Base-by-base conservation (phyloP, 2,329 filamentous ascomycete species). In the Botrytis cinerea region DNA sequence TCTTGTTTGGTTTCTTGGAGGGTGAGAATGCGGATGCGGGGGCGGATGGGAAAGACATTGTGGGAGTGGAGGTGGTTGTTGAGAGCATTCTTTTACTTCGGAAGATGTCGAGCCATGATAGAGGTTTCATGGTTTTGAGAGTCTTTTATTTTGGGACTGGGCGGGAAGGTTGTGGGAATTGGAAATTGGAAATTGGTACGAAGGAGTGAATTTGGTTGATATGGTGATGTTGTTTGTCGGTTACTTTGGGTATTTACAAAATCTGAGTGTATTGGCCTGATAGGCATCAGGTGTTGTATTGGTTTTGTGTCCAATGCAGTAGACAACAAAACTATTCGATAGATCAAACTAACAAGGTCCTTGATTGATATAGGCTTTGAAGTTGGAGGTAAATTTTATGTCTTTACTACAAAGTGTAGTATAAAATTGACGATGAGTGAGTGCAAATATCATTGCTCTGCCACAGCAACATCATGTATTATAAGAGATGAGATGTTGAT, bases 31-130 rank as follows among this genome's bases (percentile, higher is more conserved):
- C 48, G 48, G 54, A n/a, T n/a, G 48, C 48, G 48, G 6, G 48
- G 43, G 18, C 66, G 7, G 66, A 25, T 57, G 66, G 48, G 48
- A 57, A 69, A 32, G 48, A 69, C 66, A 69, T 69, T 12, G 25
- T 69, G 4, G 35, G 35, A 20, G 18, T 59, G 10, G 66, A 57
- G 8, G 18, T 25, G 2, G 28, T 48, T 66, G 28, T 66, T 48
- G 43, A 25, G 20, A 57, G 51, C 45, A 14, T 2, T 43, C 25
- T 66, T 14, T 69, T 57, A 7, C 25, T 25, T 5, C 38, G 48
- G 10, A 69, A 69, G 28, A 43, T 25, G 20, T 48, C 38, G 51
- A 43, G 38, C n/a, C 35, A 32, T 32, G 66, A 69, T 32, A 14
- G 54, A 14, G 48, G 9, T 18, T 28, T 57, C 66, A 69, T 69